Evolutionary conservation across 306 rosid genomes (phyloP).

Genomic region (Dryas octopetala): DNA sequence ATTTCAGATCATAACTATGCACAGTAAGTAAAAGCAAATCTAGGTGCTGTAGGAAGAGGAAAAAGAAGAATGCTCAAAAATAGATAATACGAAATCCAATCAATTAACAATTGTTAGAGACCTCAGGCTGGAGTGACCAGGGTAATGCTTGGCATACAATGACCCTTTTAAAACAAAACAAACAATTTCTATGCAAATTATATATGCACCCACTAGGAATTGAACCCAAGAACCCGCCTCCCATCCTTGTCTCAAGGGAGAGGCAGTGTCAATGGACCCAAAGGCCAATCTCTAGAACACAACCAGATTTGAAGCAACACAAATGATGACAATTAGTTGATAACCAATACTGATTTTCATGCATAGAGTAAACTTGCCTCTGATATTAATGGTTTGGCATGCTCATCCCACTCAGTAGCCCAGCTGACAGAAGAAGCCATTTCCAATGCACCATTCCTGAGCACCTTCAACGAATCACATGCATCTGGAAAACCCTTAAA

Average conservation of each 20-base stretch:
- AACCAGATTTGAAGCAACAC: not conserved
- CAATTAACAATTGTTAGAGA: not conserved
- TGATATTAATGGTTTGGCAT: conserved; percentile 74
- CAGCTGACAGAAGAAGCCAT: conserved; percentile 69
- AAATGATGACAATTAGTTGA: not conserved
- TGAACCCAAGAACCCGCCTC: not conserved
- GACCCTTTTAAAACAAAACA: not conserved
- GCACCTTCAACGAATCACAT: conserved; percentile 55
- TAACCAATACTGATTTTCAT: not conserved
- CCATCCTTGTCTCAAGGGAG: not conserved
- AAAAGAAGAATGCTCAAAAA: not conserved
- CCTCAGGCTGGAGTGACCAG: not conserved
- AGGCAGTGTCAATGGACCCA: not conserved
- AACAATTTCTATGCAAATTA: not conserved
- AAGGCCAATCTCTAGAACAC: not conserved
- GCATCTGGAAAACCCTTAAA: conserved; percentile 85
- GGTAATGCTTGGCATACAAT: not conserved
- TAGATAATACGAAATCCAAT: not conserved
- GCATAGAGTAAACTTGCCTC: conserved; percentile 49
- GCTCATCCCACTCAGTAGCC: conserved; percentile 87
- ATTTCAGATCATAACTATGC: not conserved
- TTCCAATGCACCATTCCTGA: conserved; percentile 65
- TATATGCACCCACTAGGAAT: not conserved
- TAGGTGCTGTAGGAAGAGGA: not conserved
- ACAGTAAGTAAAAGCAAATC: not conserved